These are phyloP conservation scores for Pochonia chlamydosporia DNA, from an alignment of 2,329 filamentous ascomycete species.

Conservation along the genomic window DNA sequence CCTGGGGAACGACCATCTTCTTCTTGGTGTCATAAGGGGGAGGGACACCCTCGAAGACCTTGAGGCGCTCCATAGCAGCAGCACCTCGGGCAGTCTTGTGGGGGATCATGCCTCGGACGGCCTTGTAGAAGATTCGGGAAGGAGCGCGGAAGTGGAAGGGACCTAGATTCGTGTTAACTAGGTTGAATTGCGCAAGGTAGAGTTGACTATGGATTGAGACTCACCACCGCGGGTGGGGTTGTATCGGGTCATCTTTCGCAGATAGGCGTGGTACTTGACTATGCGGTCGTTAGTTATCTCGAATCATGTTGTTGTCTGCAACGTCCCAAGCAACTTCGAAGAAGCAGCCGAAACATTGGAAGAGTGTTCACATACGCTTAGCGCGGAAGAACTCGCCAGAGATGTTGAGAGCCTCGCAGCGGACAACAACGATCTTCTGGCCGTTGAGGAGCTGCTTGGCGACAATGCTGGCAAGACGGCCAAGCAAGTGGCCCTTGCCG, in stretches of 20 bases:
- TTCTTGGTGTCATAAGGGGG: slow-evolving; percentile 99
- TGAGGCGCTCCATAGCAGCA: slow-evolving; percentile 94
- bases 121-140: slow-evolving; percentile 99
- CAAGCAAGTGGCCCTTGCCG: slow-evolving; percentile 99
- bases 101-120: slow-evolving; percentile 99
- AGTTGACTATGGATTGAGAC: slow-evolving; percentile 25
- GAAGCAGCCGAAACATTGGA: neutral
- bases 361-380: slow-evolving; percentile 78
- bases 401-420: slow-evolving; percentile 99
- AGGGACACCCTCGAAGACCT: slow-evolving; percentile 99
- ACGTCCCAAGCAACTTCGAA: neutral
- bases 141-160: slow-evolving; percentile 99
- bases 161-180: slow-evolving; percentile 46
- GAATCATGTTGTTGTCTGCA: slow-evolving; percentile 1
- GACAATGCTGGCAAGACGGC: slow-evolving; percentile 95
- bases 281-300: slow-evolving; percentile 42
- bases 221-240: slow-evolving; percentile 98
- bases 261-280: slow-evolving; percentile 99
- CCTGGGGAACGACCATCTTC: slow-evolving; percentile 98
- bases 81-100: slow-evolving; percentile 99
- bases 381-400: slow-evolving; percentile 99
- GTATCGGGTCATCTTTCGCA: slow-evolving; percentile 99
- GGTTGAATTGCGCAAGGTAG: slow-evolving; percentile 25
- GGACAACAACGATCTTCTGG: slow-evolving; percentile 98
- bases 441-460: slow-evolving; percentile 98